Evolutionary conservation across 1,284 basidiomycete species (phyloP), one percentile per base, ranked within the genome.

Genomic region (Ustilago shanxiensis): DNA sequence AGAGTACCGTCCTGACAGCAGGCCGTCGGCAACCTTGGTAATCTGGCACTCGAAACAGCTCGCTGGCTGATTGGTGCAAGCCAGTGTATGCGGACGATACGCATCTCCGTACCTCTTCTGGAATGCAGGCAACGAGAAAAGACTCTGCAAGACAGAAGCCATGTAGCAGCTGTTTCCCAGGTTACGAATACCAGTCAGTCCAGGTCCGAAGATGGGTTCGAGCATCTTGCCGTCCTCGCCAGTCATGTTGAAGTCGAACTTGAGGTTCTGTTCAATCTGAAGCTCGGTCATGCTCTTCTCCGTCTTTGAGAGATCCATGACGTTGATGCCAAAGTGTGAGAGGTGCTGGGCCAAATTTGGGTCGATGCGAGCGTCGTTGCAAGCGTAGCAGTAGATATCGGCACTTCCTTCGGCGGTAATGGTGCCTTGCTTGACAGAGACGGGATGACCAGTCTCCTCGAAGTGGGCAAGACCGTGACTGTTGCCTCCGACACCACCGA

Each of bases 81-180:
- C 87, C 31, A 88, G 86, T 78, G 91, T 90, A 84, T 96, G 94
- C 2, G 87, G 77, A 24, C 87, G 86, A 18, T 90, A 88, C 0
- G 89, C 87, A 11, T 89, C 88, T 58, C 88, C 87, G 88, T 96
- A 99, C 13, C 93, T 90, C 10, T 88, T 84, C 73, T 91, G 91
- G 89, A 98, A 98, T 0, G 90, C 84, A 0, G 92, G 89, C 3
- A 98, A 89, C 0, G 94, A 89, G 87, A 98, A 98, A 1, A 98
- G 82, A 0, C 91, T 90, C 88, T 99, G 96, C 0, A 98, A 87
- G 20, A 95, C 92, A 0, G 95, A 98, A 0, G 95, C 94, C 91
- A 99, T 94, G 88, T 99, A 99, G 86, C 97, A 99, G 87, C 95
- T 95, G 87, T 98, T 99, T 1, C 96, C 97, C 1, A 99, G 90